These are phyloP conservation scores for Blastocystis sp. DNA, from an alignment of 352 stramenopile species.

Conservation along the genomic window DNA sequence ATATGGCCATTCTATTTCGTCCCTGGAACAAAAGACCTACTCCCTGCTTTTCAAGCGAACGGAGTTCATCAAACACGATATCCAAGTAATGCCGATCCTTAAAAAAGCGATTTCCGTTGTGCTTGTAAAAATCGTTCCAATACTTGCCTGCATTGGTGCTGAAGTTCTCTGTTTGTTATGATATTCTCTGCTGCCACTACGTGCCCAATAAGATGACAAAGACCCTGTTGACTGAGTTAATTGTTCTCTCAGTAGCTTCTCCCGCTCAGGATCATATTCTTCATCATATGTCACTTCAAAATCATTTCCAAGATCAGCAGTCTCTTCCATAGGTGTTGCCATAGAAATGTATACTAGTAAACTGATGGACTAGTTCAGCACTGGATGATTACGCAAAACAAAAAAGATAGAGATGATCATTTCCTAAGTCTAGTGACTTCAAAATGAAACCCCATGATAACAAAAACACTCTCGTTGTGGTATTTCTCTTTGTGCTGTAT, in stretches of 20 bases:
- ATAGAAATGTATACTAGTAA: neutral
- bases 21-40: neutral
- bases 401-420: too few relatives aligned
- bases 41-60: slow-evolving; percentile 47
- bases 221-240: neutral
- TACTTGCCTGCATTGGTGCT: slow-evolving; percentile 77
- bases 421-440: too few relatives aligned
- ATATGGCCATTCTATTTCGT: neutral
- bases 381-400: too few relatives aligned
- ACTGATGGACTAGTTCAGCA: too few relatives aligned
- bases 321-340: neutral
- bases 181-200: neutral
- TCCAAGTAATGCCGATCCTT: slow-evolving; percentile 81
- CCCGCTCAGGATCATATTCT: slow-evolving; percentile 41
- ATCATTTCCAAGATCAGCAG: neutral
- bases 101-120: slow-evolving; percentile 82
- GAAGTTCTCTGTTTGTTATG: slow-evolving; percentile 71
- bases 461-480: neutral
- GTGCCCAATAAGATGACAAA: slow-evolving; percentile 30
- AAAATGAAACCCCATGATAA: neutral
- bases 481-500: neutral
- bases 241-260: slow-evolving; percentile 14
- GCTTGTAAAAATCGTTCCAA: slow-evolving; percentile 83
- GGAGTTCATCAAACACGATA: slow-evolving; percentile 76
- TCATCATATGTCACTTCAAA: slow-evolving; percentile 42